Base-by-base conservation (phyloP, 164 flowering plant species). In the Tetrastigma voinierianum region DNA sequence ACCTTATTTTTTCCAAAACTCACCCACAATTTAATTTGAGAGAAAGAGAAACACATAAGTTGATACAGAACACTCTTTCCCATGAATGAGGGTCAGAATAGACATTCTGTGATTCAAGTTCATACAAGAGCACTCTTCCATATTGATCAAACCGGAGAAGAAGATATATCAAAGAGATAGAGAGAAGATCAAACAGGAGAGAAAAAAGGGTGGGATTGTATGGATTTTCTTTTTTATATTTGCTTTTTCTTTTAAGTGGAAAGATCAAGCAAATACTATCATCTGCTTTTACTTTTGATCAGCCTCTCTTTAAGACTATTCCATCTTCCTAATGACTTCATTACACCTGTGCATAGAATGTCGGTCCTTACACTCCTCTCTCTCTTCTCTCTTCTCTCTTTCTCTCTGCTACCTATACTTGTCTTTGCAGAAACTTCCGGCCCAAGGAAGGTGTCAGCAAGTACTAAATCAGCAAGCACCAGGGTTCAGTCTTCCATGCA, bases 291-390 rank as follows among this genome's bases (percentile, higher is more conserved):
- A 48, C 82, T 84, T 85, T 82, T 69, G 71, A 78, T 84, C 84
- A n/a, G n/a, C 77, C 79, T 76, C 86, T 69, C 93, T 87, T 85
- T 88, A 77, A 76, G 88, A 88, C 87, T 70, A 83, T 83, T 77
- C 89, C 86, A 73, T 78, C 84, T 77, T 76, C 84, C 84, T 76
- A 73, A 72, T 80, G 79, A 82, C 81, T 72, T 71, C 73, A 70
- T 65, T 63, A 65, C 63, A 72, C 60, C 62, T 21, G 45, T 72
- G 65, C 72, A 66, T 52, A 56, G 74, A 73, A 64, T 63, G 70
- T 73, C 80, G 89, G 87, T 77, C 89, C 89, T 32, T 32, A 32
- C 40, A n/a, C 40, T 32, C 40, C 40, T 2, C 40, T 32, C 40
- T 32, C 40, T 7, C 40, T 32, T 32, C 40, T 25, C 40, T 0